These are phyloP conservation scores for Alternaria hordeiaustralica DNA, from an alignment of 2,329 filamentous ascomycete genomes.

Conservation along the genomic window DNA sequence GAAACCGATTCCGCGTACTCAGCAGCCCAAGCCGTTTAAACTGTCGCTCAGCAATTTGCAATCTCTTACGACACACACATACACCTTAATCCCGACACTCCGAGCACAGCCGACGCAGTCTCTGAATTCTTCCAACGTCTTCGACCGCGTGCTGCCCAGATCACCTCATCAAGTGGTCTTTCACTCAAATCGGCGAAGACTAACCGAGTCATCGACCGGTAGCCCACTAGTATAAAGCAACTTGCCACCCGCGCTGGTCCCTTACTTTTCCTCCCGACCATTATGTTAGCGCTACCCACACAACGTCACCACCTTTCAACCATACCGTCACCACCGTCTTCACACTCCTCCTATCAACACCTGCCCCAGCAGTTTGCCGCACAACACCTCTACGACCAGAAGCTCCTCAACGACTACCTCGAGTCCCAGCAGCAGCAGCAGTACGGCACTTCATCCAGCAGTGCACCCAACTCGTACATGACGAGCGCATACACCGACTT, in stretches of 20 bases:
- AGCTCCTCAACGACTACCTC: slow-evolving; percentile 48
- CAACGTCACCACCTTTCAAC: slow-evolving; percentile 46
- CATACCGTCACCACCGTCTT: slow-evolving; percentile 40
- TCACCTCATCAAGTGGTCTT: slow-evolving; percentile 43
- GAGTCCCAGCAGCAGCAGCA: slow-evolving; percentile 45
- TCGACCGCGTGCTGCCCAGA: slow-evolving; percentile 35
- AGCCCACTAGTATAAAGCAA: slow-evolving; percentile 45
- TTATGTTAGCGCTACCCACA: slow-evolving; percentile 47
- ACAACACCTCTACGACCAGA: slow-evolving; percentile 40
- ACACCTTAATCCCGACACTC: slow-evolving; percentile 34
- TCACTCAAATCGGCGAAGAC: slow-evolving; percentile 31
- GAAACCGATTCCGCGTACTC: slow-evolving; percentile 27
- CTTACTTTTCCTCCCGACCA: slow-evolving; percentile 41
- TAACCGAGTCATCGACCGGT: slow-evolving; percentile 40
- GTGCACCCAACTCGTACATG: slow-evolving; percentile 40
- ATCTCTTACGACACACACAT: slow-evolving; percentile 29
- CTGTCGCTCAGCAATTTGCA: slow-evolving; percentile 46
- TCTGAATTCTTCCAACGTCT: slow-evolving; percentile 34
- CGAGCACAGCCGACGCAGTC: slow-evolving; percentile 31
- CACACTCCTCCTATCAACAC: slow-evolving; percentile 39
- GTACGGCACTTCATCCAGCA: slow-evolving; percentile 25
- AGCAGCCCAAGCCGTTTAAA: slow-evolving; percentile 29
- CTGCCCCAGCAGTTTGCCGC: slow-evolving; percentile 32
- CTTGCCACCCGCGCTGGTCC: slow-evolving; percentile 47
- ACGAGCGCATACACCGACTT: slow-evolving; percentile 41